A percentile compares a stretch with the other conserved stretches of the same genome.
These are phyloP conservation scores for Talaromyces albobiverticillius DNA, from an alignment of 2,329 filamentous ascomycete species.

Conservation along the genomic window DNA sequence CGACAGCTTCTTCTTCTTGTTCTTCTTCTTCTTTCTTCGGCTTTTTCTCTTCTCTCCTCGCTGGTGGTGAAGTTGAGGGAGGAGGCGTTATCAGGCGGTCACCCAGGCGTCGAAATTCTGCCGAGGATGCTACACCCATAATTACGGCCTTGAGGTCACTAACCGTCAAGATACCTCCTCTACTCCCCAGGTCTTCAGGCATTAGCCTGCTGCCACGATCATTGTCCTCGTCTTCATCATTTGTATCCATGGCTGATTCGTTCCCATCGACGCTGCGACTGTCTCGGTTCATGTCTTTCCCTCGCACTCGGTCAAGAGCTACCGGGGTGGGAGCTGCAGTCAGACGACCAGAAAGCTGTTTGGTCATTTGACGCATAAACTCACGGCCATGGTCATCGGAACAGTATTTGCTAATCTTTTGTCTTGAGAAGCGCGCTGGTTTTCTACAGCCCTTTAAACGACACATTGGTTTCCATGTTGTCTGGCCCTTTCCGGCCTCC, in stretches of 20 bases:
- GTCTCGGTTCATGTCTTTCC: constrained; percentile 20
- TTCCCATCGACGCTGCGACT: constrained; percentile 26
- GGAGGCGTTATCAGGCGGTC: constrained; percentile 35
- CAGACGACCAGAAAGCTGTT: constrained; percentile 22
- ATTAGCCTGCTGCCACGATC: constrained; percentile 19
- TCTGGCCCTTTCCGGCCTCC: constrained; percentile 39
- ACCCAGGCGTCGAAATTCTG: constrained; percentile 42
- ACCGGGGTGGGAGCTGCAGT: constrained; percentile 17
- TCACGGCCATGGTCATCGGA: constrained; percentile 48
- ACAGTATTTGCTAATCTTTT: constrained; percentile 48
- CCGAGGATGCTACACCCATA: constrained; percentile 34
- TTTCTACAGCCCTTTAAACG: constrained; percentile 44
- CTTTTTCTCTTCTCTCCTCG: not conserved
- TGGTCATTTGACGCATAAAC: constrained; percentile 38
- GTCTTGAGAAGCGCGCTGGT: constrained; percentile 41
- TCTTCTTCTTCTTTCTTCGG: not conserved
- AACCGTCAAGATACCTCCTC: constrained; percentile 41
- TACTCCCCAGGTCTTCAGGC: constrained; percentile 36
- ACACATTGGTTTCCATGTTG: constrained; percentile 52
- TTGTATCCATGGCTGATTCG: constrained; percentile 23
- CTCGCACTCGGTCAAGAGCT: constrained; percentile 5
- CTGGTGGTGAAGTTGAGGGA: constrained; percentile 11
- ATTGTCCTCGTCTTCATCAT: constrained; percentile 27
- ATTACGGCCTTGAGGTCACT: constrained; percentile 42
- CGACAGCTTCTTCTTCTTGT: constrained; percentile 8